Percentiles rank a stretch among this genome's conserved stretches.
These are phyloP conservation scores for Naematelia aurantialba DNA, from an alignment of 768 basidiomycete genomes.

Conservation along the genomic window DNA sequence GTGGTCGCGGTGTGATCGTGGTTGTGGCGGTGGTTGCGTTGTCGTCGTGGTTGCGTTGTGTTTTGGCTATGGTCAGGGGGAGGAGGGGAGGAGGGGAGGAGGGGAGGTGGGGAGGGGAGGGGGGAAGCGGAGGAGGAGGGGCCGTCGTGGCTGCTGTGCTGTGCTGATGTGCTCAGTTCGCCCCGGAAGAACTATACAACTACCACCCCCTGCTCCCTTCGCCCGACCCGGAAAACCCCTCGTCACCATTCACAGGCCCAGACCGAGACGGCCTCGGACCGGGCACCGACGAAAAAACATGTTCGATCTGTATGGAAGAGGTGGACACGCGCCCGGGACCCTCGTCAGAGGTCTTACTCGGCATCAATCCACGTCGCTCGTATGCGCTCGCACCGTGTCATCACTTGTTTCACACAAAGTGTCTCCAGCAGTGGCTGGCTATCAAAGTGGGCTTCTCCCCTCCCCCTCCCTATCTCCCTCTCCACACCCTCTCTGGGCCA, in stretches of 20 bases:
- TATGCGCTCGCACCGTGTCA: constrained; percentile 87
- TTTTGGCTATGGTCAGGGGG: no score
- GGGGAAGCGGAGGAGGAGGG: no score
- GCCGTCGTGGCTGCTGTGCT: no score
- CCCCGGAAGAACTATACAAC: constrained; percentile 64
- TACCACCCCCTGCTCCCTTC: constrained; percentile 77
- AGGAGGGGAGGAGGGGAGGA: no score
- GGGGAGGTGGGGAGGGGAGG: no score
- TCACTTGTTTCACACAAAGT: constrained; percentile 86
- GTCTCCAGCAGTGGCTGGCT: constrained; percentile 57
- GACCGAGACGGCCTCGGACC: no score
- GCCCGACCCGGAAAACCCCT: constrained; percentile 67
- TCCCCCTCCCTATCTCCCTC: constrained; percentile 1
- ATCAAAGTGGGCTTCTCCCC: constrained; percentile 58
- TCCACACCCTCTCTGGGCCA: no score
- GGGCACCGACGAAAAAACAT: constrained; percentile 68
- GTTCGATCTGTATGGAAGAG: constrained; percentile 89
- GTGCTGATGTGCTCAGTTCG: no score
- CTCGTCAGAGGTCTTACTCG: constrained; percentile 46
- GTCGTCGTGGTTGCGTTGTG: no score
- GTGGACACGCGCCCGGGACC: constrained; percentile 58
- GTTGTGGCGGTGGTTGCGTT: no score
- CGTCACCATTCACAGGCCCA: constrained; percentile 27
- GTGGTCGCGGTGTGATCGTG: no score
- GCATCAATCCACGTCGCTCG: constrained; percentile 57